Percentiles rank a stretch among this genome's conserved stretches.
phyloP scores from a whole-genome alignment of 2,329 filamentous ascomycete species.

The Stagonosporopsis rhizophila region DNA sequence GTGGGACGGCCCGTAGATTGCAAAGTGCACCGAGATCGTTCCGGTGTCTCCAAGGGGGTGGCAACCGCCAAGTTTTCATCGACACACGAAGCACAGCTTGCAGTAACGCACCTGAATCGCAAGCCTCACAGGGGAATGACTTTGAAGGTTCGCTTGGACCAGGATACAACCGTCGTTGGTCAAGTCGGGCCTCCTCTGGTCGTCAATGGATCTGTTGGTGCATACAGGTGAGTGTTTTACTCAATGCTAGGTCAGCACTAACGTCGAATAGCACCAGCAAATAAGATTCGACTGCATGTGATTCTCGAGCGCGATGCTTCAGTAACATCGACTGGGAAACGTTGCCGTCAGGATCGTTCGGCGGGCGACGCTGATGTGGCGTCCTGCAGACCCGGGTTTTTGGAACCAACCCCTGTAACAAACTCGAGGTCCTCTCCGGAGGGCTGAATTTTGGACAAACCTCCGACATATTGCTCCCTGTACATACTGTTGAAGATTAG shows the following conservation, averaged over 20 bases:
- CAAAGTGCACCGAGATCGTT: slow-evolving; percentile 36
- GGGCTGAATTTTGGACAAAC: slow-evolving; percentile 21
- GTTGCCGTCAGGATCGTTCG: slow-evolving; percentile 1
- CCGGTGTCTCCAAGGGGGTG: slow-evolving; percentile 40
- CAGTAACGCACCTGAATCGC: slow-evolving; percentile 37
- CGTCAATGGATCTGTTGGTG: slow-evolving; percentile 17
- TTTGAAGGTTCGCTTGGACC: slow-evolving; percentile 45
- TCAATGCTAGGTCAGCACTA: slow-evolving; percentile 6
- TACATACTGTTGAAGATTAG: slow-evolving; percentile 6
- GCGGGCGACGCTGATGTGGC: slow-evolving; percentile 7
- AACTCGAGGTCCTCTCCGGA: not conserved
- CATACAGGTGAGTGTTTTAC: slow-evolving; percentile 13
- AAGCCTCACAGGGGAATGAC: slow-evolving; percentile 40
- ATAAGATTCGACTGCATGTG: not conserved
- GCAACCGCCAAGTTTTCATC: slow-evolving; percentile 44
- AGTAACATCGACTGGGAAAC: not conserved
- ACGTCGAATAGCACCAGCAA: slow-evolving; percentile 8
- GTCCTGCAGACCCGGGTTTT: slow-evolving; percentile 3
- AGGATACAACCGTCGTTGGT: slow-evolving; percentile 44
- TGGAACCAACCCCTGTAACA: slow-evolving; percentile 2
- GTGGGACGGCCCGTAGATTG: slow-evolving; percentile 35
- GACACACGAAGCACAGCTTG: slow-evolving; percentile 40
- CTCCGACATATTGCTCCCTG: slow-evolving; percentile 1
- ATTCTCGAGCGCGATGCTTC: not conserved
- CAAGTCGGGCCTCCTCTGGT: slow-evolving; percentile 32